These are phyloP conservation scores for Lactarius evosmus DNA, from an alignment of 768 basidiomycete species.

Conservation along the genomic window DNA sequence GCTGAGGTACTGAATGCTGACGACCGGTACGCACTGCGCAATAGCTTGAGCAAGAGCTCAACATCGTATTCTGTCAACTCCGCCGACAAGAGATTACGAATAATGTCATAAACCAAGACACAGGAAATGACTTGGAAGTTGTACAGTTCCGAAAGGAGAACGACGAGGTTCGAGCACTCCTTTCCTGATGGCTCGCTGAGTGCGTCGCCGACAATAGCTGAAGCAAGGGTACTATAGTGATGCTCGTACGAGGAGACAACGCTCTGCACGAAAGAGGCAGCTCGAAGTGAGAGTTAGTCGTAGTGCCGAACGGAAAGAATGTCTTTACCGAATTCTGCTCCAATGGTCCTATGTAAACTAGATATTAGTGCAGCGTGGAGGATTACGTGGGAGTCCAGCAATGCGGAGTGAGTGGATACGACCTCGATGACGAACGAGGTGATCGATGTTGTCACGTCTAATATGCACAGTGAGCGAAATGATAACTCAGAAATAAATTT, in stretches of 20 bases:
- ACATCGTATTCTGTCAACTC: constrained; percentile 75
- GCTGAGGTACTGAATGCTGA: neutral
- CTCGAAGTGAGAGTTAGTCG: constrained; percentile 39
- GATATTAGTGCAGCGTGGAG: constrained; percentile 84
- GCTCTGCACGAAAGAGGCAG: constrained; percentile 78
- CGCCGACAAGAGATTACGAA: constrained; percentile 65
- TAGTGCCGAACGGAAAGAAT: neutral
- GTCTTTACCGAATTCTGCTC: constrained; percentile 80
- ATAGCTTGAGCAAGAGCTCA: constrained; percentile 81
- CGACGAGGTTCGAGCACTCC: constrained; percentile 83
- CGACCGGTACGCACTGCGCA: constrained; percentile 57
- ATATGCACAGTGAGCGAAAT: constrained; percentile 6
- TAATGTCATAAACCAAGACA: constrained; percentile 85
- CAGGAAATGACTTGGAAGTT: constrained; percentile 94
- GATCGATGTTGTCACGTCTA: constrained; percentile 75
- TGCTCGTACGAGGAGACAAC: constrained; percentile 64
- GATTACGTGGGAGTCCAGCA: constrained; percentile 87
- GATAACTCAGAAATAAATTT: neutral
- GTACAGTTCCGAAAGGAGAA: constrained; percentile 88
- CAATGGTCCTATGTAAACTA: constrained; percentile 73
- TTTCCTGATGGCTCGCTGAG: constrained; percentile 57
- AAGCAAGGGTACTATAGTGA: constrained; percentile 42
- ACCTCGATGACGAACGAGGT: constrained; percentile 74
- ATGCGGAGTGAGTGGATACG: constrained; percentile 74
- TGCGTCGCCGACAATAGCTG: constrained; percentile 10